Evolutionary conservation across 768 basidiomycete species (phyloP).

Genomic region (Coprinellus aureogranulatus): DNA sequence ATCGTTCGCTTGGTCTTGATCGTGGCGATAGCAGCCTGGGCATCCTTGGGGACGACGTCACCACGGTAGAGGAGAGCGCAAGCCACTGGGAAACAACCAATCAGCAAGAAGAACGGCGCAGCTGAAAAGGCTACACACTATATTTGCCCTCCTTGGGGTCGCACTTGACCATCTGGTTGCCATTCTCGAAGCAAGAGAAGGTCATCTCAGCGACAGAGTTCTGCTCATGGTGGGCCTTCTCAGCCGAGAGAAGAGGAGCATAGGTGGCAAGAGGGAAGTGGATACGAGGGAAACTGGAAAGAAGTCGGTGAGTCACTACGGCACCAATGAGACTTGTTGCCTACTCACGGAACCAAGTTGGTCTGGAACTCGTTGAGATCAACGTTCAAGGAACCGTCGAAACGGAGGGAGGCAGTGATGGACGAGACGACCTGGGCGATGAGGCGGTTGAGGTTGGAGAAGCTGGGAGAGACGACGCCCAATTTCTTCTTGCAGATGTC

Average conservation of each 20-base stretch:
- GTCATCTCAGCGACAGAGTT: conserved; percentile 99
- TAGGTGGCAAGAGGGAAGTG: conserved; percentile 98
- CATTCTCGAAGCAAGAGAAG: conserved; percentile 93
- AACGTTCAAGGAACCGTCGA: conserved; percentile 96
- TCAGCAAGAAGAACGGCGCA: neutral
- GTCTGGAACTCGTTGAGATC: conserved; percentile 99
- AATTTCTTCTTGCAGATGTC: conserved; percentile 98
- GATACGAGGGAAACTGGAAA: conserved; percentile 85
- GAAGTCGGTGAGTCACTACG: conserved; percentile 10
- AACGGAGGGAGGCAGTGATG: conserved; percentile 92
- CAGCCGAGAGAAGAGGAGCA: conserved; percentile 89
- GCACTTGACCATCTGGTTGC: conserved; percentile 94
- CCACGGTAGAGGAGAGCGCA: conserved; percentile 91
- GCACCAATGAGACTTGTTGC: neutral
- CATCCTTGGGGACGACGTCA: conserved; percentile 95
- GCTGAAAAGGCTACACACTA: conserved; percentile 55
- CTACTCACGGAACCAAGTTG: conserved; percentile 88
- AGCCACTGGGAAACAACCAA: conserved; percentile 55
- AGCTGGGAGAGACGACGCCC: conserved; percentile 78
- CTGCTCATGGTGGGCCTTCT: conserved; percentile 93
- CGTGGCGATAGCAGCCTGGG: conserved; percentile 83
- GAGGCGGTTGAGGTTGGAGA: conserved; percentile 90
- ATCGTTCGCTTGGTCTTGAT: conserved; percentile 98
- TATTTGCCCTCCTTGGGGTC: conserved; percentile 98
- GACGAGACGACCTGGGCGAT: conserved; percentile 99